phyloP scores from a whole-genome alignment of 2,329 filamentous ascomycete genomes.

The Epichloe amarillans region DNA sequence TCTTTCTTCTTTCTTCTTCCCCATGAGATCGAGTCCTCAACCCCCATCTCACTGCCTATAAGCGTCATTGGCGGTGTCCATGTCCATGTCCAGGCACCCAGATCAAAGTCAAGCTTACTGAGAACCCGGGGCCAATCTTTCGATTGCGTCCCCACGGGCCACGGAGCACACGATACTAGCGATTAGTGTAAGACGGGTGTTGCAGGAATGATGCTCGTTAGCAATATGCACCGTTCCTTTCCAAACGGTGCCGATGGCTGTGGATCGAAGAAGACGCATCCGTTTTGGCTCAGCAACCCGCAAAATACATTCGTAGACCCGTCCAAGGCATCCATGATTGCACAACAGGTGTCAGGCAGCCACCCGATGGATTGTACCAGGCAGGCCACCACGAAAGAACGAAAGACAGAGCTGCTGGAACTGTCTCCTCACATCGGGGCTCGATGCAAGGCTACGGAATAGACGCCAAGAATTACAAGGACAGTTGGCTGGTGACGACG shows the following conservation, averaged over 20 bases:
- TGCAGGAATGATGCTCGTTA: no score
- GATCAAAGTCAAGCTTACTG: no score
- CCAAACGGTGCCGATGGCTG: background rate
- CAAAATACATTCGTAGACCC: background rate
- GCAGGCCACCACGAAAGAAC: background rate
- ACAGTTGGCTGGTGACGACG: conserved; percentile 1
- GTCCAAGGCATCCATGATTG: background rate
- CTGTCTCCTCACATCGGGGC: background rate
- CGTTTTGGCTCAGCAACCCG: background rate
- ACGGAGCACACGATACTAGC: no score
- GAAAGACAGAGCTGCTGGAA: background rate
- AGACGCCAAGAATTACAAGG: background rate
- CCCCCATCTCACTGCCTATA: no score
- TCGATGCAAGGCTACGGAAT: background rate
- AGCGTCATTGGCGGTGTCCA: no score
- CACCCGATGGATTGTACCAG: background rate
- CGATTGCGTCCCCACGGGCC: no score
- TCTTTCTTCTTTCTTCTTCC: no score
- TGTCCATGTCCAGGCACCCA: no score
- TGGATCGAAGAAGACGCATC: background rate
- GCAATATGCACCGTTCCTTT: background rate
- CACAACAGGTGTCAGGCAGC: background rate
- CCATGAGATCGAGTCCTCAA: no score
- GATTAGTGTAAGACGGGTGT: no score
- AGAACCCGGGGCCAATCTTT: no score